Evolutionary conservation across 176 grass and related monocot genomes (phyloP), one percentile per base, ranked within the genome.

Genomic region (Chrysopogon serrulatus): DNA sequence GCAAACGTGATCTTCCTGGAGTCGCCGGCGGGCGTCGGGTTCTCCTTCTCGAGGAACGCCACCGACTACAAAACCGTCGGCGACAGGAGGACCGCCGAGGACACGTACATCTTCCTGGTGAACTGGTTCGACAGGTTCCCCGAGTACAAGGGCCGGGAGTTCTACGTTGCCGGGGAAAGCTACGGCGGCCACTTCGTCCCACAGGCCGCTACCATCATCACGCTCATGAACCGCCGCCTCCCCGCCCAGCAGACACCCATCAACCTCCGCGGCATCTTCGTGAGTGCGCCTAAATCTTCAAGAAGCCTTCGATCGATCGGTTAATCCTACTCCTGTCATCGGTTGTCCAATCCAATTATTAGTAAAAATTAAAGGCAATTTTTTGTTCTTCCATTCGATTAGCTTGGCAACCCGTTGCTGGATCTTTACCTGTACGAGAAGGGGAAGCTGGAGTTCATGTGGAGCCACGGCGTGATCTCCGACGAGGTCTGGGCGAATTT

Each of bases 111-210:
- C 2, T 93, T 93, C 51, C 85, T 90, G 2, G 30, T 83, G 10
- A 71, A 88, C 1, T 93, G 91, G 91, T 42, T 93, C 0, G 62
- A 93, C 18, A 60, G 88, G 43, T 93, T 93, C 43, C 88, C 91
- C 1, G 86, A 88, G 47, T 91, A 90, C 88, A 83, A 88, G 71
- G 77, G 34, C 15, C 77, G 85, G 2, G 88, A 79, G 5, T 91
- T 93, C 36, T 93, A 90, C 78, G 43, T 93, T 2, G 12, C 76
- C 12, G 91, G 91, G 0, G 88, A 93, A 71, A 93, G 91, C 77
- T 93, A 87, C 40, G 85, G 71, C 10, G 91, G 88, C 23, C 88
- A 90, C 65, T 94, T 77, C 33, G 54, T 94, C 5, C 88, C 91
- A 8, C 19, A 88, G 27, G 61, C 77, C 11, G 85, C 91, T 19